phyloP scores from a whole-genome alignment of 2,329 filamentous ascomycete species.

The Rhynchosporium agropyri region DNA sequence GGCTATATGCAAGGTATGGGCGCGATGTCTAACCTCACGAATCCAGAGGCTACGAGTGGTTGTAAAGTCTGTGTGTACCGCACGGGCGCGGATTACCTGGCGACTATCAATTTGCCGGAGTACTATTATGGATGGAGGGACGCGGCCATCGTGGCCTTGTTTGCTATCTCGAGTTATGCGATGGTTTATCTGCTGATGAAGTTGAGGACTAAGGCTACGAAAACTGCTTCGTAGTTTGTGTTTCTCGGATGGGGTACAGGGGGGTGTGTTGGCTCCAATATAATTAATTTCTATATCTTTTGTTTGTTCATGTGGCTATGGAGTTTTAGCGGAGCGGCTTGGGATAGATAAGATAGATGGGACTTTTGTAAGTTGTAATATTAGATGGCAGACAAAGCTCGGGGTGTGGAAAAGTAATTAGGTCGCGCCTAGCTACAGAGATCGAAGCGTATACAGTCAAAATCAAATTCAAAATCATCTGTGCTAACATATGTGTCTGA shows the following conservation, averaged over 20 bases:
- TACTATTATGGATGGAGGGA: constrained; percentile 70
- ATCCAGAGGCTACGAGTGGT: constrained; percentile 56
- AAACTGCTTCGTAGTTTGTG: constrained; percentile 42
- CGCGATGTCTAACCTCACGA: constrained; percentile 54
- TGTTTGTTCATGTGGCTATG: no score
- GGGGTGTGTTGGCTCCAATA: no score
- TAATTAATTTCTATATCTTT: no score
- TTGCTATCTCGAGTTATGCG: constrained; percentile 47
- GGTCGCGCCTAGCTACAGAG: no score
- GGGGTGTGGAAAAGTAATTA: no score
- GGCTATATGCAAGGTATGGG: constrained; percentile 54
- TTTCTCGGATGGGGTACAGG: neutral
- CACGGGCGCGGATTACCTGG: constrained; percentile 61
- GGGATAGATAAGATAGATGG: no score
- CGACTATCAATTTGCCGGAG: constrained; percentile 59
- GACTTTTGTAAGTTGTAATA: no score
- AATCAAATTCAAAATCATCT: no score
- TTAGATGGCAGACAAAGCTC: no score
- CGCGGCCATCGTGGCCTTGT: constrained; percentile 53
- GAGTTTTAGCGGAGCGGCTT: no score
- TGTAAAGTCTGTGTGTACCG: constrained; percentile 66
- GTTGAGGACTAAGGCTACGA: constrained; percentile 51
- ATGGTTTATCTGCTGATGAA: constrained; percentile 53
- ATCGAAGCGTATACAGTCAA: no score
- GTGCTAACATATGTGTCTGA: no score